These are phyloP conservation scores for Lichenothelia convexa DNA, from an alignment of 495 filamentous ascomycete genomes.

Conservation along the genomic window DNA sequence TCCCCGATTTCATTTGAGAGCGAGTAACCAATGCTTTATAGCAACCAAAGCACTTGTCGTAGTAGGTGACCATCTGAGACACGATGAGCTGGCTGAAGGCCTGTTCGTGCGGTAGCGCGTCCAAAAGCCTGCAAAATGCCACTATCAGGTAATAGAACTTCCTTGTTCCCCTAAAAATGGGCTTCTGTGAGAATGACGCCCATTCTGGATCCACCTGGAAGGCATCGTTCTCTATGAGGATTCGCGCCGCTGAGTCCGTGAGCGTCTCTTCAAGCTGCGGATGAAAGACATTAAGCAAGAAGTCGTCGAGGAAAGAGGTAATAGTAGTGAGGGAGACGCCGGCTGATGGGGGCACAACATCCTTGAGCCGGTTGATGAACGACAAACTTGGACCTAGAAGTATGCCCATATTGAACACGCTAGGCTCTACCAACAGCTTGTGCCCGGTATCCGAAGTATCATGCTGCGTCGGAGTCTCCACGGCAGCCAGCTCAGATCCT, in stretches of 20 bases:
- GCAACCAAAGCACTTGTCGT: conserved; percentile 79
- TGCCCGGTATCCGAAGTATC: conserved; percentile 49
- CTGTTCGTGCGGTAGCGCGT: conserved; percentile 89
- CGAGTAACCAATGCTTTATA: conserved; percentile 51
- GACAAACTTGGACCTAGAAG: conserved; percentile 83
- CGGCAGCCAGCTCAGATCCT: conserved; percentile 17
- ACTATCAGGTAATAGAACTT: conserved; percentile 74
- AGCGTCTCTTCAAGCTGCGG: conserved; percentile 93
- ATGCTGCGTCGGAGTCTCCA: conserved; percentile 25
- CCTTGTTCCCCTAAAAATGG: conserved; percentile 83
- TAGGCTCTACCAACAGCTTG: conserved; percentile 83
- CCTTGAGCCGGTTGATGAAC: conserved; percentile 80
- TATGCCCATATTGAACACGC: conserved; percentile 93
- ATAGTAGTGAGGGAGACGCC: conserved; percentile 75
- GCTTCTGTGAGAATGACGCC: conserved; percentile 53
- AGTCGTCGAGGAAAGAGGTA: conserved; percentile 94
- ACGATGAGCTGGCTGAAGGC: conserved; percentile 85
- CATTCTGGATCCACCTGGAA: conserved; percentile 80
- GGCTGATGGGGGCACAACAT: conserved; percentile 67
- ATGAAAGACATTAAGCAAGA: conserved; percentile 93
- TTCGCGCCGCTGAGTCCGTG: conserved; percentile 64
- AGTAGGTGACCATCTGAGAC: conserved; percentile 74
- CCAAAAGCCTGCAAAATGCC: conserved; percentile 85
- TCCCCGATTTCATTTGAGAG: conserved; percentile 25
- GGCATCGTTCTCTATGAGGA: conserved; percentile 66